Evolutionary conservation across 345 rosid genomes (phyloP).

Genomic region (Arabidopsis arenosa): DNA sequence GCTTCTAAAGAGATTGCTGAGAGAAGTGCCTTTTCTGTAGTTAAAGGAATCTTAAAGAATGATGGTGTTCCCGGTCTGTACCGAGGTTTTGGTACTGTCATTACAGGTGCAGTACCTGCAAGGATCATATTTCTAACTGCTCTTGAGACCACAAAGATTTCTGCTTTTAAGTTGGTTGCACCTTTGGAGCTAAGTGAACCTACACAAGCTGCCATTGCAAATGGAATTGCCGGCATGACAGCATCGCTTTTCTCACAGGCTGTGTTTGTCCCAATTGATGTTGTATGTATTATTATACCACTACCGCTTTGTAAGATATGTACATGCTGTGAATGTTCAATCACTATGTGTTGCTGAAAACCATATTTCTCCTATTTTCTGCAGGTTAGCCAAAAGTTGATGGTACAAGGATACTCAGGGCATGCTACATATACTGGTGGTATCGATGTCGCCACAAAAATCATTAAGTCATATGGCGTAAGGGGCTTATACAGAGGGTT

Average conservation of each 20-base stretch:
- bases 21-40: constrained; percentile 74
- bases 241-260: constrained; percentile 85
- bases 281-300: constrained; percentile 56
- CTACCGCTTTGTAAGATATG: background rate
- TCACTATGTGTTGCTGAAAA: constrained; percentile 22
- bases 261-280: constrained; percentile 94
- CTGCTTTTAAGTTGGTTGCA: constrained; percentile 74
- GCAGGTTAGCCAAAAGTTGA: constrained; percentile 96
- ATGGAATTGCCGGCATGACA: constrained; percentile 94
- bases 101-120: constrained; percentile 91
- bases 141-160: constrained; percentile 84
- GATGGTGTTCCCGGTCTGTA: constrained; percentile 97
- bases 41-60: constrained; percentile 68
- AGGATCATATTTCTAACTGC: constrained; percentile 89
- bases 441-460: constrained; percentile 85
- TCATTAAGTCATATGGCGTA: constrained; percentile 78
- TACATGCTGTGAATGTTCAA: background rate
- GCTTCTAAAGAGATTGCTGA: constrained; percentile 84
- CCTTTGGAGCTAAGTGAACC: constrained; percentile 72
- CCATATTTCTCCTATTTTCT: constrained; percentile 15
- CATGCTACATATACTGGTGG: constrained; percentile 88
- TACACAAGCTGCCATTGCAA: constrained; percentile 88
- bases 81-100: constrained; percentile 94
- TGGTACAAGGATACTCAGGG: constrained; percentile 99
- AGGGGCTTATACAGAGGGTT: constrained; percentile 94